Conservation (phyloP, 129 eudicot genomes). For the Flaveria ramosissima region DNA sequence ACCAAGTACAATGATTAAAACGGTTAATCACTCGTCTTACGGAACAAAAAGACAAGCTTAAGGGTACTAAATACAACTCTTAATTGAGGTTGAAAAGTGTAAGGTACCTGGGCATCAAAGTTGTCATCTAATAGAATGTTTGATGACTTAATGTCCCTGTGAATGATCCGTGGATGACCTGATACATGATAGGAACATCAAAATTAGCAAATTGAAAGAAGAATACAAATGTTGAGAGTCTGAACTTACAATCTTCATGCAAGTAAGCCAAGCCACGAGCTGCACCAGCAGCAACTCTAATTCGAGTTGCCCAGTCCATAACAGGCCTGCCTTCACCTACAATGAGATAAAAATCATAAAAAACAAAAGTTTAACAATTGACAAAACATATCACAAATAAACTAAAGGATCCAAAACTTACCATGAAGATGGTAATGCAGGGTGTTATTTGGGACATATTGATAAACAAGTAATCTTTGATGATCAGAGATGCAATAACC, state of each 20-base stretch:
- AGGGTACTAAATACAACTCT: neutral
- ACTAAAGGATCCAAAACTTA: constrained; percentile 34
- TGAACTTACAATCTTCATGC: constrained; percentile 74
- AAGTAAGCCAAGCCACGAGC: constrained; percentile 98
- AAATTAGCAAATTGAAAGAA: neutral
- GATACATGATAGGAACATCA: constrained; percentile 25
- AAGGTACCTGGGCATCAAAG: constrained; percentile 63
- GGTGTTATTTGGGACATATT: constrained; percentile 80
- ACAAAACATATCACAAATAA: neutral
- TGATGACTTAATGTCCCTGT: constrained; percentile 69
- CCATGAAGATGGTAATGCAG: constrained; percentile 89
- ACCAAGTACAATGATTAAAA: neutral
- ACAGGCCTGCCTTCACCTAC: constrained; percentile 68
- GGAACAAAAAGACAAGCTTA: neutral
- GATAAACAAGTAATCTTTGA: constrained; percentile 88
- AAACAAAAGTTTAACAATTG: neutral
- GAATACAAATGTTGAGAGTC: neutral
- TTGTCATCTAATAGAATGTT: constrained; percentile 64
- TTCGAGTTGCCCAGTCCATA: constrained; percentile 83
- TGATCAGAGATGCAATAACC: constrained; percentile 87
- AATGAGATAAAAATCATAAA: constrained; percentile 14
- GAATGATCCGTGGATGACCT: constrained; percentile 84
- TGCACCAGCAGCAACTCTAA: constrained; percentile 91
- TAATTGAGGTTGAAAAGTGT: neutral
- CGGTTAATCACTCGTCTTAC: neutral